Evolutionary conservation across 1,139 yeast species (phyloP), one percentile per base, ranked within the genome.

Genomic region (Geotrichum bryndzae): DNA sequence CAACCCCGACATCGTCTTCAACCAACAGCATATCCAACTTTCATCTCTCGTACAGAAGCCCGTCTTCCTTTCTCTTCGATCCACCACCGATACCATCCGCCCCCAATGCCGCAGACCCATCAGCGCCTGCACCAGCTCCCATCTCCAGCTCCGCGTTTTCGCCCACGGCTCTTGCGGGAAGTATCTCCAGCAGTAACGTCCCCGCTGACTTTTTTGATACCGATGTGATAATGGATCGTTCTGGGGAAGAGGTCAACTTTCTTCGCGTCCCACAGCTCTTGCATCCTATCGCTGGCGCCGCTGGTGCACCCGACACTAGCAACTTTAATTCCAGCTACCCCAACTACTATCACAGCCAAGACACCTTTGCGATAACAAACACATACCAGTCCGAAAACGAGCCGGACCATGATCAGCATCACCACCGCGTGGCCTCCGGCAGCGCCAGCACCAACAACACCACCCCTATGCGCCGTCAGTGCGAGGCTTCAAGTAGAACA

Each of bases 221-320:
- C 11, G 56, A 57, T 15, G 35, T 33, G 7, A 51, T 57, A 3
- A 22, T 57, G 15, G 52, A 57, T 51, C 55, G 56, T 22, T 50
- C 53, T 5, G 59, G 59, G 15, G 59, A 57, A 38, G 59, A 57
- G 22, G 59, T 51, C 27, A 57, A 54, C 13, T 57, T 57, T 35
- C 41, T 57, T 18, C 50, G 59, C 15, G 18, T 46, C 41, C 58
- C 51, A 7, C 53, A 48, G 3, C 31, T 18, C 33, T 41, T 41
- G n/a, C 22, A 41, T 15, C n/a, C 46, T 6, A 41, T 15, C 1
- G 46, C 46, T 41, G 46, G 46, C 46, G 46, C 46, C n/a, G 48
- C 58, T 5, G 57, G 52, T 45, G 22, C 31, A 4, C 58, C 58
- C 23, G 58, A 56, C 45, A 46, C 51, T 18, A 48, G 53, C 33